Evolutionary conservation across 441 rosid species (phyloP), one percentile per base, ranked within the genome.

Genomic region (Sinapis alba): DNA sequence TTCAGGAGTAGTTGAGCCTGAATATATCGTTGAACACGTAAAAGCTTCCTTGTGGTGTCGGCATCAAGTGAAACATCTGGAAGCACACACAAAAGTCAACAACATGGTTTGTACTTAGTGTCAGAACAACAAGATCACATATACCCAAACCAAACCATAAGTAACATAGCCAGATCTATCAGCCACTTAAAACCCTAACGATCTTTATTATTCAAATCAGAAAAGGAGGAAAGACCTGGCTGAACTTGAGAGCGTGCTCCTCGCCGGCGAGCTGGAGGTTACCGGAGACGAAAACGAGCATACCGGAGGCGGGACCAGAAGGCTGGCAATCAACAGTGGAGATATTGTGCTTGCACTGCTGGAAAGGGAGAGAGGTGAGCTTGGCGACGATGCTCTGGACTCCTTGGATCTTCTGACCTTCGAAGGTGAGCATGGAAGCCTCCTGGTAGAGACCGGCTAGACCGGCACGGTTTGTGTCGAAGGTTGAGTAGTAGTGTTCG

Each of bases 21-120:
- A 93, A 96, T 62, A 93, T 96, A 85, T 93, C 99, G 30, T 93
- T 96, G 68, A 81, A 82, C 80, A 96, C 99, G 68, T 90, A 96
- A 72, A 86, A 93, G 90, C 93, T 91, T 81, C 98, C 99, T 80
- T 89, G 96, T 16, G 91, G 90, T 12, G 97, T 90, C 7, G 99
- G 97, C 93, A 93, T 93, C 92, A 95, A 88, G 79, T 95, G 99
- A 82, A 95, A 95, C 98, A 95, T 93, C 98, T 96, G 86, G 2
- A 60, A 28, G 1, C 32, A 28, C 32, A 28, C 32, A 10, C 43
- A 65, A 79, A 41, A 41, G 54, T 26, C 1, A 16, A 63, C 6
- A n/a, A n/a, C n/a, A n/a, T n/a, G n/a, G n/a, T n/a, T n/a, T n/a
- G n/a, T n/a, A n/a, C n/a, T n/a, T n/a, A n/a, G n/a, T n/a, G n/a